Base-by-base conservation (phyloP, 1,139 yeast species). In the Pichia sp. region DNA sequence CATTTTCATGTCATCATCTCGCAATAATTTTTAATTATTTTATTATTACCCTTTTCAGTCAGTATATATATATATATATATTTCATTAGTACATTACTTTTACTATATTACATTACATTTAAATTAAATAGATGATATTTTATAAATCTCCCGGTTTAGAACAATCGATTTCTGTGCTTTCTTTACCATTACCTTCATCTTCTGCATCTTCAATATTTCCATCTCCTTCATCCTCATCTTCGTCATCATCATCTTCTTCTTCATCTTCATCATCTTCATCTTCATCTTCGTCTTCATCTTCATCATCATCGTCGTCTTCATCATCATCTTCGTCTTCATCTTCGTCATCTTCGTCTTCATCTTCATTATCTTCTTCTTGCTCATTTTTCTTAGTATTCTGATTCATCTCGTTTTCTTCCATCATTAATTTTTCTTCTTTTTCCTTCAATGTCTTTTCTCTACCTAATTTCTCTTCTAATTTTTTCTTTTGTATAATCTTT, bases 401-500 rank as follows among this genome's bases (percentile, higher is more conserved):
- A 4, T 31, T 35, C 10, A 32, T 43, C 6, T 41, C 43, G 5
- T 31, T 40, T 3, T 30, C 33, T 11, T 47, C 41, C 16, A 16
- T 16, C 16, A 16, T 16, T 16, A 16, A 16, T 8, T 41, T 40
- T 12, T 37, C 46, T 5, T 43, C 49, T 6, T 35, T 40, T 7
- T 51, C 54, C 11, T 51, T 55, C 3, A 55, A 54, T 2, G 54
- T 58, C 8, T 55, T 57, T 3, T 53, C 60, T 3, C 54, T 57
- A 8, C 44, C 49, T 6, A 50, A 47, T 1, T 50, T 54, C 4
- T 50, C 53, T 2, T 54, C 46, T 11, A 26, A 22, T 34, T 25
- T 43, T 38, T 29, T 43, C 38, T 31, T 67, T 43, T 73, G 61
- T 10, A 66, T 56, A 31, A 59, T 67, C 53, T 69, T 74, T 41